phyloP scores from a whole-genome alignment of 768 basidiomycete genomes.

The Russula emetica region DNA sequence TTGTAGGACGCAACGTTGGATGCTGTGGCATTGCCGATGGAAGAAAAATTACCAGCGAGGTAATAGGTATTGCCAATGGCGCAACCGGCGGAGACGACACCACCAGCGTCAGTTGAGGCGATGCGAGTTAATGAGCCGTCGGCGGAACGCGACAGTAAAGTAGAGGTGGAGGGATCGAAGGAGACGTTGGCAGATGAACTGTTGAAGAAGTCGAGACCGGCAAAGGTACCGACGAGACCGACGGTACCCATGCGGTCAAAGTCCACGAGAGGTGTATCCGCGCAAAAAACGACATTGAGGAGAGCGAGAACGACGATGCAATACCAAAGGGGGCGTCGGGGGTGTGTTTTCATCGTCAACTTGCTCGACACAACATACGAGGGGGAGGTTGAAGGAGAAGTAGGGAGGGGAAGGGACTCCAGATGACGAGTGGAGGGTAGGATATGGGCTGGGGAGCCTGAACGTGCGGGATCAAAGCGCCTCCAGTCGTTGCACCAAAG shows the following conservation, averaged over 20 bases:
- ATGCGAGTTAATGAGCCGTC: constrained; percentile 66
- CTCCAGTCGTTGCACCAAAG: background rate
- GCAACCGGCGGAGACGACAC: constrained; percentile 72
- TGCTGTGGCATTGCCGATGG: constrained; percentile 55
- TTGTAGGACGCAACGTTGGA: constrained; percentile 77
- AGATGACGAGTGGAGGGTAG: background rate
- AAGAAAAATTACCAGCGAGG: constrained; percentile 79
- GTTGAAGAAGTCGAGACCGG: constrained; percentile 76
- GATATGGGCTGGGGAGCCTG: background rate
- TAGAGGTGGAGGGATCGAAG: constrained; percentile 68
- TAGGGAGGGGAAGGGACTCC: background rate
- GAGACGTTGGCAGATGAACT: constrained; percentile 45
- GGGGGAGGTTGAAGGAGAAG: background rate
- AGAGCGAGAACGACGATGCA: constrained; percentile 31
- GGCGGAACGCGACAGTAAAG: constrained; percentile 59
- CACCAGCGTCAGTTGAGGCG: constrained; percentile 77
- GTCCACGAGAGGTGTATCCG: constrained; percentile 46
- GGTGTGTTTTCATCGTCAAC: constrained; percentile 11
- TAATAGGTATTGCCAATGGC: constrained; percentile 64
- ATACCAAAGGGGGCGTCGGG: constrained; percentile 27
- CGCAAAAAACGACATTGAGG: constrained; percentile 34
- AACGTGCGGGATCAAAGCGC: background rate
- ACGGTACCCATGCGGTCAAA: constrained; percentile 87
- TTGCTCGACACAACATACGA: constrained; percentile 15
- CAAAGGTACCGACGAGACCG: constrained; percentile 82